A percentile compares a stretch with the other conserved stretches of the same genome.
Evolutionary conservation across 352 stramenopile genomes (phyloP).

Genomic region (Phytophthora sojae): DNA sequence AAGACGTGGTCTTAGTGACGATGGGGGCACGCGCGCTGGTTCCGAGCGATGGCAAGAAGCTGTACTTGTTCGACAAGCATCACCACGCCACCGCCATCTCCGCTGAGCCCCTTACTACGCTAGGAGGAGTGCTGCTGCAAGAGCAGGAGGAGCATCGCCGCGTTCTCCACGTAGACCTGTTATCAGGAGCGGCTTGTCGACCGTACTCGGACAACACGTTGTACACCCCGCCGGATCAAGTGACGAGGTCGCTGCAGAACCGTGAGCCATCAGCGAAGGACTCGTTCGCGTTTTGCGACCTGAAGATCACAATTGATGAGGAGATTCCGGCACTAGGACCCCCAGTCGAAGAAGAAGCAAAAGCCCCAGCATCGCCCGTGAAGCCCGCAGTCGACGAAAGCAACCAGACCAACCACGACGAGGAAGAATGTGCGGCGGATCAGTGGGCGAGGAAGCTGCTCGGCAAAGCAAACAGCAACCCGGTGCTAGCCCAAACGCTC

Average conservation of each 20-base stretch:
- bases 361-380: constrained; percentile 24
- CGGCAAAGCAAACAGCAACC: constrained; percentile 59
- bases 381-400: constrained; percentile 14
- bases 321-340: constrained; percentile 7
- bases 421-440: constrained; percentile 41
- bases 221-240: constrained; percentile 67
- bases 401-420: constrained; percentile 28
- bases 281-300: constrained; percentile 75
- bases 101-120: constrained; percentile 29
- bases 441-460: constrained; percentile 72
- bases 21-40: constrained; percentile 72
- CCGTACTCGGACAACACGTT: constrained; percentile 81
- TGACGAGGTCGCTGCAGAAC: constrained; percentile 30
- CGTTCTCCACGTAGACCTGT: constrained; percentile 74
- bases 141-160: constrained; percentile 31
- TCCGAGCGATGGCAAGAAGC: constrained; percentile 77
- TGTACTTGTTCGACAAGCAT: constrained; percentile 77
- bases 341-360: constrained; percentile 10
- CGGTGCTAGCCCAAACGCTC: constrained; percentile 62
- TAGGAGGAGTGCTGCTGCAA: constrained; percentile 17
- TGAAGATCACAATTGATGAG: constrained; percentile 51
- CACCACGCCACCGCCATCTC: constrained; percentile 42
- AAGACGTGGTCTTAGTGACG: constrained; percentile 82
- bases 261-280: constrained; percentile 45
- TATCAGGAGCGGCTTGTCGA: constrained; percentile 66